phyloP scores from a whole-genome alignment of 2,329 filamentous ascomycete species.

The Teratosphaeria zuluensis region DNA sequence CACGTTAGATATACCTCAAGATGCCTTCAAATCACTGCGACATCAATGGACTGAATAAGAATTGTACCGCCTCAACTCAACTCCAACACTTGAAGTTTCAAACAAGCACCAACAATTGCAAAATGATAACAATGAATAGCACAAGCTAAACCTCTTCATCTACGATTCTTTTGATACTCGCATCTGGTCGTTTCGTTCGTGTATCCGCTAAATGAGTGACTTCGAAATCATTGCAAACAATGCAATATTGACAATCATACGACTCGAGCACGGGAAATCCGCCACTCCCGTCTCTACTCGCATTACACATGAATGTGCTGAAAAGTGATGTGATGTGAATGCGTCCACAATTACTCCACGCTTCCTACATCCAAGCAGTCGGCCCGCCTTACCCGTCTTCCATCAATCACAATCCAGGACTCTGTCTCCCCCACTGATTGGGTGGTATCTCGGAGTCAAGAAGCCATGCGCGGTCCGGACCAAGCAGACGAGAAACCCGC shows the following conservation, averaged over 20 bases:
- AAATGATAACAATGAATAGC: neutral
- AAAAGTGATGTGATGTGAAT: neutral
- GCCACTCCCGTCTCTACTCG: neutral
- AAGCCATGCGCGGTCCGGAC: neutral
- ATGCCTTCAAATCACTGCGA: neutral
- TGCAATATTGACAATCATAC: neutral
- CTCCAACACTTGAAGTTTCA: neutral
- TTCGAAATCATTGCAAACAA: neutral
- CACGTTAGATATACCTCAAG: neutral
- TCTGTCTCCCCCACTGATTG: neutral
- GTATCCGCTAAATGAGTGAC: constrained; percentile 1
- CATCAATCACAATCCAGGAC: neutral
- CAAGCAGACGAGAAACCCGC: neutral
- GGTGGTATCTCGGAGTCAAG: neutral
- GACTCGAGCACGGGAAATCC: neutral
- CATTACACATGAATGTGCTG: neutral
- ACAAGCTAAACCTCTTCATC: neutral
- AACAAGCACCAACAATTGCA: neutral
- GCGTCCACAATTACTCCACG: neutral
- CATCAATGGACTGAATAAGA: neutral
- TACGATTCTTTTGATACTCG: neutral
- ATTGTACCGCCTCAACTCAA: neutral
- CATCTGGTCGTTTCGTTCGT: neutral
- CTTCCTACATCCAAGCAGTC: neutral
- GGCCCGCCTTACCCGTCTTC: neutral